Evolutionary conservation across 208 protist species (phyloP), one percentile per base, ranked within the genome.

Genomic region (Endotrypanum monterogeii): DNA sequence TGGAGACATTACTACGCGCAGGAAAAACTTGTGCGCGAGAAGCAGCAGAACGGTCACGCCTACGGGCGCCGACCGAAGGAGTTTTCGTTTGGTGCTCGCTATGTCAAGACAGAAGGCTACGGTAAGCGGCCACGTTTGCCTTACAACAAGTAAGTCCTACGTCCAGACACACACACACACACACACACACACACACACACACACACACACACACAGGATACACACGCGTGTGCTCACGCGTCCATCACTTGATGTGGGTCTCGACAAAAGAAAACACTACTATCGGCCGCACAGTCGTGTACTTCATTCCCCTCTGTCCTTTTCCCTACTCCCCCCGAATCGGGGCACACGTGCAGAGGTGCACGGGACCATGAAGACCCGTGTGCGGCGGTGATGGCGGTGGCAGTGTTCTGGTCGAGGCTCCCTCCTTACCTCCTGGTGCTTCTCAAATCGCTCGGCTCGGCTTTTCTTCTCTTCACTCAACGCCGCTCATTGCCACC

Each of bases 91-190:
- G 88, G 87, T 11, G 84, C 92, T 54, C 81, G 84, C 18, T 94
- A 93, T 74, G 89, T 94, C n/a, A 97, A 95, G 80, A 92, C 85
- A 61, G 87, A 92, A 70, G 92, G 92, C 32, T 97, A 94, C 70
- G 90, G 90, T 55, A 92, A 89, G 72, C 80, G 92, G 9, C 86
- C 92, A 41, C 92, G 92, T 69, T 80, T 95, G 70, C 90, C 92
- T n/a, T 89, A 91, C 74, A 97, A 97, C 80, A 95, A 94, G 80
- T 97, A 84, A 76, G 12, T 41, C 23, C 28, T 35, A 41, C 65
- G n/a, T n/a, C n/a, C n/a, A n/a, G n/a, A n/a, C n/a, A n/a, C n/a
- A 66, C 23, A 3, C 60, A n/a, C 30, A 66, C 35, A 0, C 23
- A n/a, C 60, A 51, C 25, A 71, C 52, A 41, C 52, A 46, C 67